Conservation (phyloP, 2,329 filamentous ascomycete species). For the Talaromyces sp. region DNA sequence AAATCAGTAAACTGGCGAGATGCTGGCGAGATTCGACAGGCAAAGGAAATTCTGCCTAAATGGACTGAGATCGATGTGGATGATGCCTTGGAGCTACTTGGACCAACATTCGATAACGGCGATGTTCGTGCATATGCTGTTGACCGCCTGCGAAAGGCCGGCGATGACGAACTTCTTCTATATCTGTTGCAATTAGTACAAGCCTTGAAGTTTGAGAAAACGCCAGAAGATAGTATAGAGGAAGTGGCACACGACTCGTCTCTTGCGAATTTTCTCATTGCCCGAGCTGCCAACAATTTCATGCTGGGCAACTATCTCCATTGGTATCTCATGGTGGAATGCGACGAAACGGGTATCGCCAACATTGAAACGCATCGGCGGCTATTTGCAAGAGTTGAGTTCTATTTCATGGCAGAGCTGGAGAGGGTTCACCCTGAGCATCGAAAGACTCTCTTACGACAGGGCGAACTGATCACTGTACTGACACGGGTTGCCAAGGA, state of each 20-base stretch:
- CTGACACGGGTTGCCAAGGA: constrained; percentile 86
- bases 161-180: constrained; percentile 83
- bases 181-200: constrained; percentile 94
- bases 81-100: constrained; percentile 88
- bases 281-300: constrained; percentile 81
- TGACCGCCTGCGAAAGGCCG: constrained; percentile 82
- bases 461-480: constrained; percentile 84
- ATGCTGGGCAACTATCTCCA: constrained; percentile 91
- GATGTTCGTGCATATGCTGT: constrained; percentile 91
- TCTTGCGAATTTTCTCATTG: constrained; percentile 81
- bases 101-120: constrained; percentile 84
- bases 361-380: constrained; percentile 72
- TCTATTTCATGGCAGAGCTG: constrained; percentile 89
- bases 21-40: constrained; percentile 77
- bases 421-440: constrained; percentile 69
- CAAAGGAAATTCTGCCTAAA: constrained; percentile 80
- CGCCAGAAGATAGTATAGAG: constrained; percentile 57
- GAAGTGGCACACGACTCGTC: constrained; percentile 72
- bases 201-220: constrained; percentile 88
- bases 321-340: constrained; percentile 99
- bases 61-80: constrained; percentile 98
- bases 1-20: constrained; percentile 97
- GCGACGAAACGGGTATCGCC: constrained; percentile 73
- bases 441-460: constrained; percentile 71
- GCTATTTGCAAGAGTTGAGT: constrained; percentile 88